Evolutionary conservation across 176 grass and related monocot species (phyloP).

Genomic region (Triticum turgidum): DNA sequence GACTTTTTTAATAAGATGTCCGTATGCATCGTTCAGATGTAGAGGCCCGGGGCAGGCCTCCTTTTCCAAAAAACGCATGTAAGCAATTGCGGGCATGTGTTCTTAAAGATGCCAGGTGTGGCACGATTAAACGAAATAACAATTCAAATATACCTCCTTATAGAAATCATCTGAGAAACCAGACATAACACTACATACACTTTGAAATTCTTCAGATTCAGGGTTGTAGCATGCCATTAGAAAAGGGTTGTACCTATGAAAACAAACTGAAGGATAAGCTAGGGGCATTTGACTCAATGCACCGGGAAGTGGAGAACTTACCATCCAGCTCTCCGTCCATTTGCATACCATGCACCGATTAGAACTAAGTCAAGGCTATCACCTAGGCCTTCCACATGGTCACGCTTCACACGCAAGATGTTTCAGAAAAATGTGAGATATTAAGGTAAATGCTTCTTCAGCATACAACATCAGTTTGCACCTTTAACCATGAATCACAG

Average conservation of each 20-base stretch:
- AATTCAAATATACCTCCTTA: slow-evolving; percentile 67
- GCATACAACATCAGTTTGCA: slow-evolving; percentile 26
- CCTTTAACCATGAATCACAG: slow-evolving; percentile 86
- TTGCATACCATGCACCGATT: slow-evolving; percentile 92
- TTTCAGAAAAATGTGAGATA: slow-evolving; percentile 30
- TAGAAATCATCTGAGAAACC: slow-evolving; percentile 94
- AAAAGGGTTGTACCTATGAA: slow-evolving; percentile 87
- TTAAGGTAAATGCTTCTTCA: not conserved
- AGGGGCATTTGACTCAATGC: not conserved
- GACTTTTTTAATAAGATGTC: too few relatives aligned
- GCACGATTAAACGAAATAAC: not conserved
- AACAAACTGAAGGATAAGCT: slow-evolving; percentile 19
- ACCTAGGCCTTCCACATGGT: slow-evolving; percentile 91
- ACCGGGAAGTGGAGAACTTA: slow-evolving; percentile 27
- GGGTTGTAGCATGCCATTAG: slow-evolving; percentile 99
- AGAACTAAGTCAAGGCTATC: slow-evolving; percentile 89
- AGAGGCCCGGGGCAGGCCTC: too few relatives aligned
- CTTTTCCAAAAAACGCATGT: not conserved
- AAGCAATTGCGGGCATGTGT: not conserved
- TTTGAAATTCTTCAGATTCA: slow-evolving; percentile 89
- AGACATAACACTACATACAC: slow-evolving; percentile 93
- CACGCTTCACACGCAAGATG: slow-evolving; percentile 60
- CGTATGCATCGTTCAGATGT: too few relatives aligned
- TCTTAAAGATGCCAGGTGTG: not conserved
- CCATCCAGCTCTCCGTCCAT: slow-evolving; percentile 94